Evolutionary conservation across 352 stramenopile species (phyloP).

Genomic region (Pythium diclinum): DNA sequence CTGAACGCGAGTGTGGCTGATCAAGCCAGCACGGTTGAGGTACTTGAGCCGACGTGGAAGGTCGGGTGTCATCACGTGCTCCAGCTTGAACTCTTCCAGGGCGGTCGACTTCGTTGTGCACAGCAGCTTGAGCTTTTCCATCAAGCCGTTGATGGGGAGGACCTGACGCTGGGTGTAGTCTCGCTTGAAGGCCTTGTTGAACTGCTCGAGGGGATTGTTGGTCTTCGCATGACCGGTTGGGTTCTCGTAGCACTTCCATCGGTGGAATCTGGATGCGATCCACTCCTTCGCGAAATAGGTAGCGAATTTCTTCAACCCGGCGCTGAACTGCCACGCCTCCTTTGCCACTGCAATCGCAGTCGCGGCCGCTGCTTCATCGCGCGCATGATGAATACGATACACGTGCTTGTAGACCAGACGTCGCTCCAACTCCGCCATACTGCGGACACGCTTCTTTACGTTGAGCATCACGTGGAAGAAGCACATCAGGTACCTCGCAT

Average conservation of each 20-base stretch:
- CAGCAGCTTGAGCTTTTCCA: conserved; percentile 10
- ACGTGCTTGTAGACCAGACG: neutral
- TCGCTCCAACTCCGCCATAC: neutral
- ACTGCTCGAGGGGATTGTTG: neutral
- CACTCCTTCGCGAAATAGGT: neutral
- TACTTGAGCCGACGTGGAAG: too few relatives aligned
- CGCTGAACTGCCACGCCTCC: neutral
- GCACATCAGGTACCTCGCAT: neutral
- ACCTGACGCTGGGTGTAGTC: neutral
- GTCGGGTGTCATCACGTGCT: too few relatives aligned
- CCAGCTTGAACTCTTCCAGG: too few relatives aligned
- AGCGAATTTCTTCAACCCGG: neutral
- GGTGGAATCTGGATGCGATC: neutral
- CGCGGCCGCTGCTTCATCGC: neutral
- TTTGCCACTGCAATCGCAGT: neutral
- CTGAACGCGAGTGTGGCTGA: too few relatives aligned
- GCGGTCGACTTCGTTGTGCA: neutral
- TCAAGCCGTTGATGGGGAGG: neutral
- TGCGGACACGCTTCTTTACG: neutral
- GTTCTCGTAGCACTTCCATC: neutral
- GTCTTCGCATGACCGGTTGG: neutral
- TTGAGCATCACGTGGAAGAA: neutral
- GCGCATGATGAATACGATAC: neutral
- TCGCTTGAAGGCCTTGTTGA: neutral
- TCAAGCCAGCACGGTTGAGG: too few relatives aligned